Conservation (phyloP, 306 rosid species). For the Morella rubra region DNA sequence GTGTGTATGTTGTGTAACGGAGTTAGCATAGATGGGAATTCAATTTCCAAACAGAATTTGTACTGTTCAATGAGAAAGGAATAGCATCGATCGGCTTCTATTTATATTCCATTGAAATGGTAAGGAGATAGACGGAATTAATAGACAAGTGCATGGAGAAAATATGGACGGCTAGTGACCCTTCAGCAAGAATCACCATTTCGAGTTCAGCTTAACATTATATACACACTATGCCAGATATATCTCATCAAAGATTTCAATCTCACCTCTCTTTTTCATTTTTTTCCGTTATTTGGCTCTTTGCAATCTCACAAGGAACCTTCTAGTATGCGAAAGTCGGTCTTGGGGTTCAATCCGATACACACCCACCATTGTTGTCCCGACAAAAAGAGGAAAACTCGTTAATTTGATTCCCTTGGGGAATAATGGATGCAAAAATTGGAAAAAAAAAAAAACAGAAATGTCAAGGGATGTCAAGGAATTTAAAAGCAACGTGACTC, state of each 20-base stretch:
- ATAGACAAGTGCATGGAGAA: not conserved
- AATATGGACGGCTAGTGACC: constrained; percentile 27
- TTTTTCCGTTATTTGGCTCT: not conserved
- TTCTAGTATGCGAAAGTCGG: not conserved
- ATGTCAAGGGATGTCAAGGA: not conserved
- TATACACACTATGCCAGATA: not conserved
- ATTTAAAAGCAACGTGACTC: constrained; percentile 1
- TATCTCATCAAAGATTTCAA: not conserved
- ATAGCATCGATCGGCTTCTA: constrained; percentile 14
- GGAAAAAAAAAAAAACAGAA: not conserved
- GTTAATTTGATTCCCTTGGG: constrained; percentile 7
- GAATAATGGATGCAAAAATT: not conserved
- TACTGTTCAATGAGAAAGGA: not conserved
- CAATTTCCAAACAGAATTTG: too few relatives aligned
- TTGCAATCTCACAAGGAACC: not conserved
- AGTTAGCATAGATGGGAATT: too few relatives aligned
- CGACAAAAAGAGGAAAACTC: not conserved
- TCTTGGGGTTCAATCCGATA: not conserved
- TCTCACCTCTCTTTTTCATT: not conserved
- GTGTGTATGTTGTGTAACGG: too few relatives aligned
- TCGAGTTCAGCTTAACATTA: not conserved
- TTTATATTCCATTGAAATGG: constrained; percentile 16
- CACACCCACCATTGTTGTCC: not conserved
- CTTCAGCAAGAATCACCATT: not conserved
- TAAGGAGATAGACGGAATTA: not conserved